Evolutionary conservation across 179 eudicot species (phyloP), one percentile per base, ranked within the genome.

Genomic region (Spinacia oleracea): DNA sequence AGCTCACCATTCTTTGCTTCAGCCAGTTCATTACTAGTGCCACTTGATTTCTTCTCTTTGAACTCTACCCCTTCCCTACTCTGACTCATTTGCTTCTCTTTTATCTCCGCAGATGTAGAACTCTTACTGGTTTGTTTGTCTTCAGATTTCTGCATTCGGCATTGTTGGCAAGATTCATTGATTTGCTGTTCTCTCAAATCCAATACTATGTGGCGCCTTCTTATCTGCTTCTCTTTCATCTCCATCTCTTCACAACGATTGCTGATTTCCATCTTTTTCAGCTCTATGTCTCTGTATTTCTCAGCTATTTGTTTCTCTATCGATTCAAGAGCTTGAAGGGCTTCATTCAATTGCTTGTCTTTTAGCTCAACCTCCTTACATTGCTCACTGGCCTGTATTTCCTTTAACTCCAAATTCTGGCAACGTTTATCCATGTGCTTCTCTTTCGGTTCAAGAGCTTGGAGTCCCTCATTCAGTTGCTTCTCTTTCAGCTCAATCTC

Each of bases 101-200:
- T 14, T 12, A 50, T 50, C 27, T 72, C 42, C 6, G 6, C 3
- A 15, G 12, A 7, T 9, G 73, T 23, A 25, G 15, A 46, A 43
- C n/a, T 23, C 35, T 29, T 58, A 21, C 10, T 15, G 55, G 14
- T 45, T 4, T n/a, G 74, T 70, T 42, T 45, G 25, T 45, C 56
- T 23, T 70, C 34, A 23, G 35, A 27, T 11, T 70, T 15, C 56
- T 14, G 75, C 31, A 38, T 15, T n/a, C n/a, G n/a, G n/a, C n/a
- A n/a, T n/a, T n/a, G n/a, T 35, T 40, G 29, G 59, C 75, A 72
- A 8, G 10, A 10, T 10, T 48, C 63, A 32, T 29, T 72, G 8
- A 74, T 27, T 8, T 32, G 48, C 80, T 77, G 71, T 23, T 73
- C 84, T 51, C 75, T 78, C 38, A 56, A 46, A 42, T 74, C 77